Base-by-base conservation (phyloP, 768 basidiomycete genomes). In the Tricholoma sp. region DNA sequence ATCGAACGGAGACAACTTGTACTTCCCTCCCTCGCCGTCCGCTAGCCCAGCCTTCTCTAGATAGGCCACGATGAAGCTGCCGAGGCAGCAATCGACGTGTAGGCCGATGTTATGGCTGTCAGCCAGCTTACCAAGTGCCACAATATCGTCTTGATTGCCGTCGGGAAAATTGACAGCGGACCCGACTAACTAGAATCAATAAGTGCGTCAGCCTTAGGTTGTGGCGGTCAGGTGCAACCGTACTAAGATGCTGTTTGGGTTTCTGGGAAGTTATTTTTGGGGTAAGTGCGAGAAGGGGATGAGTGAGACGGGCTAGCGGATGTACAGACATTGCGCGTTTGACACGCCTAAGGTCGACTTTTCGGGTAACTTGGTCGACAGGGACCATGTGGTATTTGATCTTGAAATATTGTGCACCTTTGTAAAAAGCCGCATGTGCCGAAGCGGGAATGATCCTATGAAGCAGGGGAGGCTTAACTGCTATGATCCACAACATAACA, bases 371-470 rank as follows among this genome's bases (percentile, higher is more conserved):
- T 2, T 78, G 75, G 65, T 98, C 80, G 21, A 98, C 86, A 0
- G 94, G 91, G 47, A 99, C 82, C 29, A 82, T 79, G 64, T 94
- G 94, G 5, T 95, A 77, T 76, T 97, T 98, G 76, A 99, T 83
- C 12, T 84, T 83, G 67, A 98, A 82, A 69, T 96, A 98, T 8
- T 85, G 82, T 1, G 84, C 87, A 3, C 88, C 94, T 69, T 99
- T 99, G 75, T 94, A 88, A 68, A 99, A 99, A 0, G 96, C 96
- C 2, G 93, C 93, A 66, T 98, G 96, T 0, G 89, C 94, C 0
- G 91, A 88, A 0, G 81, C 76, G 0, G 94, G 89, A 7, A 98
- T 73, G 59, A 98, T 78, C 76, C 94, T 96, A 32, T 31, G 29
- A 1, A 50, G 14, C 11, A 50, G 11, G 24, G 21, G 34, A 39